These are phyloP conservation scores for Rhizopogon parksii DNA, from an alignment of 1,284 basidiomycete genomes.

Conservation along the genomic window DNA sequence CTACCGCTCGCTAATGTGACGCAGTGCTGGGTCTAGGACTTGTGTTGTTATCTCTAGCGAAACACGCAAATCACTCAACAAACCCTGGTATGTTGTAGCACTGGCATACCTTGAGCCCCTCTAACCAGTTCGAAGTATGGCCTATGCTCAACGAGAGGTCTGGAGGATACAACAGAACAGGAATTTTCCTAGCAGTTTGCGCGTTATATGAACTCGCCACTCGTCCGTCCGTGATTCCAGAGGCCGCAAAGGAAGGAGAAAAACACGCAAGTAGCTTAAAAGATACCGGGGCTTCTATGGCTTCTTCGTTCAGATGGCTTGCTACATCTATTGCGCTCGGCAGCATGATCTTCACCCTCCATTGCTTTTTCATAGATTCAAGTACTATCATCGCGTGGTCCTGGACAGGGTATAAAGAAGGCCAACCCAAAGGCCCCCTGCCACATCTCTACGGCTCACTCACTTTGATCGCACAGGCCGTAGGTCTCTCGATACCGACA, in stretches of 20 bases:
- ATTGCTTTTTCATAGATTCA: slow-evolving; percentile 74
- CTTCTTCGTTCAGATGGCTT: slow-evolving; percentile 35
- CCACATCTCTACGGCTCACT: slow-evolving; percentile 70
- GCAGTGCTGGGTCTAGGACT: slow-evolving; percentile 64
- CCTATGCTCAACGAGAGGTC: slow-evolving; percentile 63
- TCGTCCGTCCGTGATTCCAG: slow-evolving; percentile 24
- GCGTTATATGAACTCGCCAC: slow-evolving; percentile 44
- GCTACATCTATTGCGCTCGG: slow-evolving; percentile 60
- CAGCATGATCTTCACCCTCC: slow-evolving; percentile 68
- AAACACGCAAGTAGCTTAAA: slow-evolving; percentile 7
- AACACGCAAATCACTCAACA: slow-evolving; percentile 74
- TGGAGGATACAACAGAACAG: slow-evolving; percentile 69
- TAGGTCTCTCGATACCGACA: slow-evolving; percentile 48
- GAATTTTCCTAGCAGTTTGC: slow-evolving; percentile 46
- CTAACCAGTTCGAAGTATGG: slow-evolving; percentile 57
- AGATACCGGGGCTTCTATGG: slow-evolving; percentile 10
- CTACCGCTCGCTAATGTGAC: neutral
- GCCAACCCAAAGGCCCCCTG: slow-evolving; percentile 63
- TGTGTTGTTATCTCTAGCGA: slow-evolving; percentile 63
- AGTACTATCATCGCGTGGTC: slow-evolving; percentile 86
- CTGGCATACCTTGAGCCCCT: neutral
- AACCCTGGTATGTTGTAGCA: slow-evolving; percentile 55
- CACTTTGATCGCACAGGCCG: slow-evolving; percentile 59
- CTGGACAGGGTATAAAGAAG: slow-evolving; percentile 75
- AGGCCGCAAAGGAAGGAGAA: slow-evolving; percentile 10